Evolutionary conservation across 768 basidiomycete genomes (phyloP), one percentile per base, ranked within the genome.

Genomic region (Piloderma croceum): DNA sequence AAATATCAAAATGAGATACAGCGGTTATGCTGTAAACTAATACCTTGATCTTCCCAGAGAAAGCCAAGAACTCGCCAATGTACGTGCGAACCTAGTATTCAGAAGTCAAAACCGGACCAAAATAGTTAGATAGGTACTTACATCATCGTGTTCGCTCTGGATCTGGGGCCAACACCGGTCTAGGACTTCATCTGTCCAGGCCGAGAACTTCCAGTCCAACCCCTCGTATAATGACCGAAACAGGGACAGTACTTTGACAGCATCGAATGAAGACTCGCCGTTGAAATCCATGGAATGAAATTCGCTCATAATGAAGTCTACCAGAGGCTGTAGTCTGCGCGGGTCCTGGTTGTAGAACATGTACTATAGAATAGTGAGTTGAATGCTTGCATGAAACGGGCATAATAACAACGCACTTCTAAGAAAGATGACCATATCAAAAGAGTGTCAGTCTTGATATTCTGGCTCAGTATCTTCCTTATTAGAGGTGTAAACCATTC

Each of bases 371-470:
- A 4, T 42, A 47, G 6, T 37, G 27, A 29, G 27, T 15, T 9
- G 36, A 12, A 41, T 23, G 25, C 25, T 36, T 21, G 22, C 17
- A n/a, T n/a, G n/a, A 39, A 35, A 35, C 10, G 11, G 24, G 7
- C 18, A 25, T 23, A 29, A 29, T 10, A 18, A 6, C 21, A 39
- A 46, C 60, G 34, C 58, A 86, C 83, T 67, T 85, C 83, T 20
- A 86, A 57, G 60, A 86, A 86, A 0, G 84, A 82, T n/a, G 77
- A 71, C 85, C 85, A 89, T 18, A 87, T 75, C 10, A 72, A 62
- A 15, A 88, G 63, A 0, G 88, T 91, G 52, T 96, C 90, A 10
- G 85, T 83, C 50, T 86, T 85, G 55, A 90, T 74, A 48, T 78
- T 82, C 27, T 71, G 69, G n/a, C 65, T 63, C 47, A 90, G 78